A percentile compares a stretch with the other conserved stretches of the same genome.
These are phyloP conservation scores for Sporobolus alterniflorus DNA, from an alignment of 202 grass and related monocot species.

Conservation along the genomic window DNA sequence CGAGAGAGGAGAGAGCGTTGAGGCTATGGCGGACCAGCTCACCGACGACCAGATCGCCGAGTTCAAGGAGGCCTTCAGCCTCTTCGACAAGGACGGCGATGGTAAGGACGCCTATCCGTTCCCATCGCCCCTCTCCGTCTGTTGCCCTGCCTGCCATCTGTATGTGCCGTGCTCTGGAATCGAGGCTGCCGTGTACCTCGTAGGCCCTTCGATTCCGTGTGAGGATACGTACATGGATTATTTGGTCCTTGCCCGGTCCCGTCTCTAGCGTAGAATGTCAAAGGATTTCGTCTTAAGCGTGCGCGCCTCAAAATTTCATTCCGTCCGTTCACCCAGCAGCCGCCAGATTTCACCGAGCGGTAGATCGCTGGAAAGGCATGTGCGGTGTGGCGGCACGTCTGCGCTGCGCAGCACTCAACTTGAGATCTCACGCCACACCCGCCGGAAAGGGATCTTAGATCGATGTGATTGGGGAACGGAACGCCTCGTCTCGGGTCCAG, in stretches of 20 bases:
- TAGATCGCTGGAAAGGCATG: background rate
- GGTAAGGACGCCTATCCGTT: slow-evolving; percentile 20
- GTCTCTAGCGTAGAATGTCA: background rate
- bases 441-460: slow-evolving; percentile 19
- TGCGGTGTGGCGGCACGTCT: slow-evolving; percentile 19
- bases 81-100: slow-evolving; percentile 95
- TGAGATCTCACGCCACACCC: slow-evolving; percentile 11
- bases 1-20: background rate
- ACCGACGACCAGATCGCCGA: slow-evolving; percentile 97
- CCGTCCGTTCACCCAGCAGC: background rate
- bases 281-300: background rate
- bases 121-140: background rate
- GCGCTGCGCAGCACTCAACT: background rate
- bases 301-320: background rate
- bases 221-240: background rate
- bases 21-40: slow-evolving; percentile 91
- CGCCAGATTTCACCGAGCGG: background rate
- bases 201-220: background rate
- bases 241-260: background rate
- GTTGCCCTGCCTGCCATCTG: background rate
- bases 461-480: slow-evolving; percentile 3
- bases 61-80: slow-evolving; percentile 99
- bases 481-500: slow-evolving; percentile 20
- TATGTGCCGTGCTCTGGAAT: background rate
- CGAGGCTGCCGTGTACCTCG: background rate